Evolutionary conservation across 164 flowering plant genomes (phyloP).

Genomic region (Vitis rotundifolia): DNA sequence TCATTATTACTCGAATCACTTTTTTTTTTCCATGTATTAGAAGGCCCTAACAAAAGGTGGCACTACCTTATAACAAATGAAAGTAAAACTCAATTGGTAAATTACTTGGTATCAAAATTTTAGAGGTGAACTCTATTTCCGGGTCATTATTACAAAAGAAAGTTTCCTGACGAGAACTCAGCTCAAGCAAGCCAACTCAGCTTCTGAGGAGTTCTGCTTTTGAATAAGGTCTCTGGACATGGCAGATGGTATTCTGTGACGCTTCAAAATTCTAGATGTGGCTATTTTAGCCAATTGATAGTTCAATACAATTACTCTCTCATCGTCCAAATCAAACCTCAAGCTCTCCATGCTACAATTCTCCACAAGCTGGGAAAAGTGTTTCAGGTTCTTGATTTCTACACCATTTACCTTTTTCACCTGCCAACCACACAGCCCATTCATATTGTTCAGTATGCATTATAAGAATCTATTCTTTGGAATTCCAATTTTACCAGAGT

Average conservation of each 20-base stretch:
- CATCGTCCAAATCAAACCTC: slow-evolving; percentile 91
- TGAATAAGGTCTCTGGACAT: slow-evolving; percentile 64
- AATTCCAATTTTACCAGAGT: no score
- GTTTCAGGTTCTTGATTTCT: slow-evolving; percentile 75
- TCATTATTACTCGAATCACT: no score
- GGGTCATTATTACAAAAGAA: no score
- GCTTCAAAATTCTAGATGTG: slow-evolving; percentile 71
- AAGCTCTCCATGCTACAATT: slow-evolving; percentile 51
- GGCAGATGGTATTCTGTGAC: slow-evolving; percentile 85
- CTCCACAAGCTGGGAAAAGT: slow-evolving; percentile 69
- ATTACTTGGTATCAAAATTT: no score
- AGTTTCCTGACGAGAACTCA: no score
- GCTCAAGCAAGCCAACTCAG: slow-evolving; percentile 8
- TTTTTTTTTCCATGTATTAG: no score
- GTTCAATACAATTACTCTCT: slow-evolving; percentile 73
- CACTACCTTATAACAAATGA: no score
- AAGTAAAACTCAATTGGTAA: no score
- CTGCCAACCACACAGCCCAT: slow-evolving; percentile 29
- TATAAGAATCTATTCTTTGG: no score
- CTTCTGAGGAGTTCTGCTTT: slow-evolving; percentile 17
- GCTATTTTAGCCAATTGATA: slow-evolving; percentile 64
- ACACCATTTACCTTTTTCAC: slow-evolving; percentile 76
- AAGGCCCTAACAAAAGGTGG: no score
- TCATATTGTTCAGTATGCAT: not conserved
- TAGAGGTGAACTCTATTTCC: no score